Percentiles rank a stretch among this genome's conserved stretches.
phyloP scores from a whole-genome alignment of 164 flowering plant genomes.

The Nymphaea thermarum region DNA sequence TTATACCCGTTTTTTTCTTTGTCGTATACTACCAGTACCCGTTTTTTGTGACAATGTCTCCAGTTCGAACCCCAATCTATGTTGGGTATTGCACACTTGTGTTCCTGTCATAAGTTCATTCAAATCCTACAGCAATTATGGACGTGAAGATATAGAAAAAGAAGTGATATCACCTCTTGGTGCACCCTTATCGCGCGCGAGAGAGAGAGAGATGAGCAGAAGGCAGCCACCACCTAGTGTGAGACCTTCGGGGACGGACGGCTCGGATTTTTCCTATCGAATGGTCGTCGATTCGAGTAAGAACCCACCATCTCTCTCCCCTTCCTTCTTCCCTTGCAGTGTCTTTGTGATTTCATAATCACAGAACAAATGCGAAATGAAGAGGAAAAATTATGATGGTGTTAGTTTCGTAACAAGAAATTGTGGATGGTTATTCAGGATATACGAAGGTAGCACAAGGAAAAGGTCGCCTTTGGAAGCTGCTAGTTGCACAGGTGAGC shows the following conservation, averaged over 20 bases:
- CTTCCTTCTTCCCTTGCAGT: background rate
- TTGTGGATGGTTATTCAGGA: conserved; percentile 26
- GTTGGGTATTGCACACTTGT: no score
- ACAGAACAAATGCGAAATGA: background rate
- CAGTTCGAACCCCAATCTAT: no score
- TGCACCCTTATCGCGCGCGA: background rate
- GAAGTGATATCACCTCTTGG: no score
- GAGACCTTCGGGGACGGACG: conserved; percentile 88
- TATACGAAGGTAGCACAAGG: conserved; percentile 64
- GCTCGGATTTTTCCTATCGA: conserved; percentile 94
- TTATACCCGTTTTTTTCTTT: no score
- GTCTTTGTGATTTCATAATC: background rate
- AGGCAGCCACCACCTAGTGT: conserved; percentile 38
- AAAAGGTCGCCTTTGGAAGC: conserved; percentile 38
- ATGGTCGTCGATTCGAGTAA: conserved; percentile 92
- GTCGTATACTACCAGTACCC: no score
- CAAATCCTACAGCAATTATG: no score
- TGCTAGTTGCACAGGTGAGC: conserved; percentile 47
- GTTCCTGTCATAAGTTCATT: no score
- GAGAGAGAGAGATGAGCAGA: conserved; percentile 24
- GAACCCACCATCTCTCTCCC: conserved; percentile 5
- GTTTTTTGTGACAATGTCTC: no score
- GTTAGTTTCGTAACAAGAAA: background rate
- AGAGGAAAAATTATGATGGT: background rate
- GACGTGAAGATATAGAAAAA: no score